Percentiles rank a stretch among this genome's conserved stretches.
Conservation (phyloP, 2,329 filamentous ascomycete species). For the Xylaria sp. region DNA sequence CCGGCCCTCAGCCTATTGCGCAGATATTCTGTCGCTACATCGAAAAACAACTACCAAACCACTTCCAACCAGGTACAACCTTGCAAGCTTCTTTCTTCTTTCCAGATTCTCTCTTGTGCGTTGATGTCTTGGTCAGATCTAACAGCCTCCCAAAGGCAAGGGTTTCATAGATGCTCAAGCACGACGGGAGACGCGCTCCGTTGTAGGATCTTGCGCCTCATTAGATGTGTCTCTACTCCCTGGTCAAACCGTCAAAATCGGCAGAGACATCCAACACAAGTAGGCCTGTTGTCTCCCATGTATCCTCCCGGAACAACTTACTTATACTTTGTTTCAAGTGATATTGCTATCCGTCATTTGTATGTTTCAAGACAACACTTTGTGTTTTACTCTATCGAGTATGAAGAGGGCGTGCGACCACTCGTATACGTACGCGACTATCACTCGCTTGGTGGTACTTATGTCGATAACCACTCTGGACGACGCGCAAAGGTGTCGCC, state of each 20-base stretch:
- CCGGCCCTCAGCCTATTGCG: slow-evolving; percentile 3
- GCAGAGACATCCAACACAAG: slow-evolving; percentile 29
- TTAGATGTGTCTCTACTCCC: slow-evolving; percentile 29
- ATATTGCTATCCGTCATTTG: slow-evolving; percentile 48
- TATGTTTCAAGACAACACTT: slow-evolving; percentile 59
- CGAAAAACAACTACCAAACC: neutral
- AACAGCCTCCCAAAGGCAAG: slow-evolving; percentile 1
- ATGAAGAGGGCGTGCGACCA: slow-evolving; percentile 48
- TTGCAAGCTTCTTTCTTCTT: too few relatives aligned
- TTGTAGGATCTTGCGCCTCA: neutral
- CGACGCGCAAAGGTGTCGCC: slow-evolving; percentile 45
- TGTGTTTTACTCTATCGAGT: slow-evolving; percentile 60
- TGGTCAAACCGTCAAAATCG: slow-evolving; percentile 23
- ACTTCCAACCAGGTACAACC: slow-evolving; percentile 9
- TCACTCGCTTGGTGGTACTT: slow-evolving; percentile 59
- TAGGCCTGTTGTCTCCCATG: slow-evolving; percentile 9
- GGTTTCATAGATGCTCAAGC: slow-evolving; percentile 12
- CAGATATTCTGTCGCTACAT: slow-evolving; percentile 25
- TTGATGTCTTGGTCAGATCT: neutral
- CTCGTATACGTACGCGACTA: slow-evolving; percentile 63
- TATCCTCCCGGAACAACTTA: neutral
- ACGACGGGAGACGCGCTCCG: neutral
- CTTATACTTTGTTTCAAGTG: slow-evolving; percentile 35
- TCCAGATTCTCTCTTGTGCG: neutral
- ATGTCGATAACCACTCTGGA: slow-evolving; percentile 54